phyloP scores from a whole-genome alignment of 495 filamentous ascomycete species.

The Hyphodiscus hymeniophilus region DNA sequence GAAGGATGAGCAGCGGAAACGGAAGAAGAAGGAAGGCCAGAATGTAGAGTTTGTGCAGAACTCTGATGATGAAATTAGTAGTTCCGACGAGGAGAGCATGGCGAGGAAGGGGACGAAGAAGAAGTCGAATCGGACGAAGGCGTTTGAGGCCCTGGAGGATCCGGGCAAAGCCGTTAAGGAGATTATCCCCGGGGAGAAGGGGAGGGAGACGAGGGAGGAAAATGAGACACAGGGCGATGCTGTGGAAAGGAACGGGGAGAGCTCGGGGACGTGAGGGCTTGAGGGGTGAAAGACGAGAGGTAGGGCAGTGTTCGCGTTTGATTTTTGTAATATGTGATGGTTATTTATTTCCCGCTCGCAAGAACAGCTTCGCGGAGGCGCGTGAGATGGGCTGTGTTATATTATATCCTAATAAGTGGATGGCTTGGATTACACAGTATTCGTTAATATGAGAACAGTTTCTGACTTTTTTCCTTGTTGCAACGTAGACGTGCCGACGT shows the following conservation, averaged over 20 bases:
- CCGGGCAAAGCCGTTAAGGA: conserved; percentile 12
- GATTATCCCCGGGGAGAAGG: conserved; percentile 13
- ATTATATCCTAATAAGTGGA: too few species aligned
- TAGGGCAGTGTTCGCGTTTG: too few species aligned
- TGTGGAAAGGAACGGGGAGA: not conserved
- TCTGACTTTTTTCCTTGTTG: too few species aligned
- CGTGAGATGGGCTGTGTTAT: too few species aligned
- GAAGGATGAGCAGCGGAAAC: conserved; percentile 37
- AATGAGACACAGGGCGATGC: conserved; percentile 16
- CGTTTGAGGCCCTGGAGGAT: conserved; percentile 29
- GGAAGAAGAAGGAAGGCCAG: conserved; percentile 54
- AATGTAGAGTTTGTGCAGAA: conserved; percentile 59
- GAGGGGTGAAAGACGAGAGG: too few species aligned
- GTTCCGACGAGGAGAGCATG: conserved; percentile 67
- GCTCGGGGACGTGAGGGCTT: not conserved
- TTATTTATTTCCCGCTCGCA: too few species aligned
- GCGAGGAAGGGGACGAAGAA: conserved; percentile 24
- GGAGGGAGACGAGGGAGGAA: conserved; percentile 13
- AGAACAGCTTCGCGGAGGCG: too few species aligned
- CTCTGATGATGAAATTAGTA: conserved; percentile 49
- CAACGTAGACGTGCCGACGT: too few species aligned
- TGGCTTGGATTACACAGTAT: too few species aligned
- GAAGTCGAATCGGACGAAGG: conserved; percentile 37
- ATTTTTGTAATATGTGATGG: too few species aligned
- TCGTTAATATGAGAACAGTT: too few species aligned